These are phyloP conservation scores for Sarocladium brachiariae DNA, from an alignment of 2,329 filamentous ascomycete genomes.

Conservation along the genomic window DNA sequence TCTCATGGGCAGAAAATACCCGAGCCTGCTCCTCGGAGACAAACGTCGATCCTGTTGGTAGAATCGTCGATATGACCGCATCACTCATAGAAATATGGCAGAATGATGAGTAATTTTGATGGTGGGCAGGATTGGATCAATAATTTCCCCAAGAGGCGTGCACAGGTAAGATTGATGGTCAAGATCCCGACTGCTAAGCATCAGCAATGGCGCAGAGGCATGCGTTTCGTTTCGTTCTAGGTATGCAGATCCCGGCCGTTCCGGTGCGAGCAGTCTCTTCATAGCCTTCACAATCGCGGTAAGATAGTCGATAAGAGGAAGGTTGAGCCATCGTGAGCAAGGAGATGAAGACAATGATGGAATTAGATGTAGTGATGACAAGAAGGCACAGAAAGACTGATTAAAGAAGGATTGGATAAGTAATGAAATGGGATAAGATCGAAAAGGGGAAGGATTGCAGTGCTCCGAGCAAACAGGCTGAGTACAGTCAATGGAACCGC, in stretches of 20 bases:
- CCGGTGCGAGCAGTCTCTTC: conserved; percentile 19
- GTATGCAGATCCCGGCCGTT: conserved; percentile 21
- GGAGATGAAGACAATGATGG: not conserved
- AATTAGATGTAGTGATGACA: not conserved
- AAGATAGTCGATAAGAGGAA: conserved; percentile 6
- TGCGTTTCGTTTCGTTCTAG: conserved; percentile 21
- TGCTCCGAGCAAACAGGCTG: too few species aligned
- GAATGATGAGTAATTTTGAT: conserved; percentile 9
- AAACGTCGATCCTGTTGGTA: too few species aligned
- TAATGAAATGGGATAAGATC: too few species aligned
- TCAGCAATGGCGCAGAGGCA: conserved; percentile 18
- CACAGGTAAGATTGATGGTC: conserved; percentile 16
- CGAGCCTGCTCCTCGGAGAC: not conserved
- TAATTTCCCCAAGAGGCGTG: conserved; percentile 16
- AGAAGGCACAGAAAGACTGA: not conserved
- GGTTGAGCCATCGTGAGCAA: not conserved
- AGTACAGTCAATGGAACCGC: too few species aligned
- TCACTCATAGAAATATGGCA: conserved; percentile 1
- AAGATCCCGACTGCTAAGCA: conserved; percentile 12
- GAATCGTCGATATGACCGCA: too few species aligned
- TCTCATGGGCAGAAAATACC: too few species aligned
- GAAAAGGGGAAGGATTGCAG: too few species aligned
- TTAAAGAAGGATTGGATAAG: not conserved
- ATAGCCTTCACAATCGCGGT: conserved; percentile 20
- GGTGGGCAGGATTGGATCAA: conserved; percentile 17